Evolutionary conservation across 768 basidiomycete genomes (phyloP).

Genomic region (Termitomyces sp.): DNA sequence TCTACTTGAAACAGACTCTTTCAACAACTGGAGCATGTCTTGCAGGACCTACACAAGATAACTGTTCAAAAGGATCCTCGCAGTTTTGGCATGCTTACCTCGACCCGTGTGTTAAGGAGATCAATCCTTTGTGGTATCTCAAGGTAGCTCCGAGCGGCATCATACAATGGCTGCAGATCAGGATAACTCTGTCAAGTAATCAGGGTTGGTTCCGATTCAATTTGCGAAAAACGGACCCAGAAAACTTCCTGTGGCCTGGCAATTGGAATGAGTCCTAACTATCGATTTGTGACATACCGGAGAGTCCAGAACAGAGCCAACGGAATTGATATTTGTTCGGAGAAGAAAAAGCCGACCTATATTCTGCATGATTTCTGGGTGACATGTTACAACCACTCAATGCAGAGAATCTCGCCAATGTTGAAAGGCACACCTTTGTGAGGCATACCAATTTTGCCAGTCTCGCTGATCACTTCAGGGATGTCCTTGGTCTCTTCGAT

Average conservation of each 20-base stretch:
- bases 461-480: slow-evolving; percentile 88
- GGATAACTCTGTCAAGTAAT: slow-evolving; percentile 67
- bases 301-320: slow-evolving; percentile 94
- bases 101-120: slow-evolving; percentile 88
- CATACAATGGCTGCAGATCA: slow-evolving; percentile 92
- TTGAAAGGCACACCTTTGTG: slow-evolving; percentile 53
- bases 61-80: neutral
- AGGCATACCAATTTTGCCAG: slow-evolving; percentile 89
- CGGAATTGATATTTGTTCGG: slow-evolving; percentile 91
- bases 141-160: slow-evolving; percentile 88
- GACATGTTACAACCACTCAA: neutral
- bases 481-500: slow-evolving; percentile 97
- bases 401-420: slow-evolving; percentile 10
- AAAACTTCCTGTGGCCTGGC: slow-evolving; percentile 69
- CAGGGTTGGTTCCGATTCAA: neutral
- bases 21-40: slow-evolving; percentile 93
- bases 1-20: slow-evolving; percentile 88
- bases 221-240: slow-evolving; percentile 55
- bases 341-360: slow-evolving; percentile 93
- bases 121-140: slow-evolving; percentile 94
- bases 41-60: slow-evolving; percentile 66
- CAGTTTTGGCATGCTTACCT: slow-evolving; percentile 40
- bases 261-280: slow-evolving; percentile 1
- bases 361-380: slow-evolving; percentile 90
- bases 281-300: slow-evolving; percentile 42